phyloP scores from a whole-genome alignment of 192 early-diverging fungal species.

The Dissophora globulifera region DNA sequence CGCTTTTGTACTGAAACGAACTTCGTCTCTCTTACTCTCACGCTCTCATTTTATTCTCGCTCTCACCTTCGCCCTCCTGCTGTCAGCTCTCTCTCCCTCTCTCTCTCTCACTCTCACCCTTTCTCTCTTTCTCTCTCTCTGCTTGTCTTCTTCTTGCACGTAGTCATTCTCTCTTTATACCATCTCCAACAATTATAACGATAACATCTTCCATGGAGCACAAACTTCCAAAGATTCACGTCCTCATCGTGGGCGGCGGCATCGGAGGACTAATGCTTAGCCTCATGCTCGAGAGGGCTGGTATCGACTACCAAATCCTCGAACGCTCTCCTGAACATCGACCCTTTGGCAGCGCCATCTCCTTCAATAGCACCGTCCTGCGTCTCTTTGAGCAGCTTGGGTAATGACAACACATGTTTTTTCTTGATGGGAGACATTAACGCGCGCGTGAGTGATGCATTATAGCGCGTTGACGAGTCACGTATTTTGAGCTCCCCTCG shows the following conservation, averaged over 20 bases:
- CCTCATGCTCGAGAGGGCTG: conserved; percentile 40
- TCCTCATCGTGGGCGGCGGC: conserved; percentile 53
- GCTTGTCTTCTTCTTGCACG: not conserved
- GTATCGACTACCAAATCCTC: conserved; percentile 49
- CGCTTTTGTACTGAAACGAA: no score
- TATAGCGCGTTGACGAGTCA: no score
- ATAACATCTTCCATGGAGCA: not conserved
- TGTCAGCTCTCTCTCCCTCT: not conserved
- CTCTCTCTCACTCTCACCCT: not conserved
- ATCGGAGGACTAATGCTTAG: conserved; percentile 53
- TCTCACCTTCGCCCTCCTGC: not conserved
- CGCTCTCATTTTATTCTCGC: not conserved
- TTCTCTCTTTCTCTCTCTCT: not conserved
- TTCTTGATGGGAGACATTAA: no score
- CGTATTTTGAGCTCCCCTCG: no score
- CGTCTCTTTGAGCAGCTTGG: conserved; percentile 54
- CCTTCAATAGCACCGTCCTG: conserved; percentile 38
- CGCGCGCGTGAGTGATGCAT: no score
- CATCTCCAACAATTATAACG: not conserved
- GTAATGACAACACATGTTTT: conserved; percentile 9
- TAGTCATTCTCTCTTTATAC: not conserved
- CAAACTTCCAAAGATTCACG: conserved; percentile 8
- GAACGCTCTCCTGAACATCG: conserved; percentile 33
- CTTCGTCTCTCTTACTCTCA: no score
- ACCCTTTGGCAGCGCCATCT: conserved; percentile 48